A percentile compares a stretch with the other conserved stretches of the same genome.
phyloP scores from a whole-genome alignment of 2,329 filamentous ascomycete species.

The Botrytis deweyae region DNA sequence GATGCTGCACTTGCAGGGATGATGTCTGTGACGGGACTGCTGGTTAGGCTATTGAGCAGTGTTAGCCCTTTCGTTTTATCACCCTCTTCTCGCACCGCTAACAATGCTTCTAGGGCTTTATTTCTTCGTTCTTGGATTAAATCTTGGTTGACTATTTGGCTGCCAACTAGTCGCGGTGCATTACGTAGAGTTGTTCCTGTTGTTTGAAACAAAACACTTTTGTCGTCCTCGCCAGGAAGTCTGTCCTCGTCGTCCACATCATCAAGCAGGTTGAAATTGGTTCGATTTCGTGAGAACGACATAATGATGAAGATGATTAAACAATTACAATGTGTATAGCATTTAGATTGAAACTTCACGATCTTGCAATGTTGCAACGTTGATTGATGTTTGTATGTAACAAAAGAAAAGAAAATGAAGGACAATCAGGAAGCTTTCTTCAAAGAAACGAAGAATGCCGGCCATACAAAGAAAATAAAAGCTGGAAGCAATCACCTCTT shows the following conservation, averaged over 20 bases:
- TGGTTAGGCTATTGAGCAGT: constrained; percentile 1
- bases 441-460: constrained; percentile 20
- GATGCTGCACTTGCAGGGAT: constrained; percentile 4
- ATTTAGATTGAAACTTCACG: neutral
- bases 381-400: neutral
- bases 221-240: neutral
- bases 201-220: constrained; percentile 9
- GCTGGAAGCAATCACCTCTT: constrained; percentile 19
- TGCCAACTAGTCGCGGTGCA: neutral
- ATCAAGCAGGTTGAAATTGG: neutral
- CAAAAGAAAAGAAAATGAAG: neutral
- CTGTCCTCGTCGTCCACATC: constrained; percentile 1
- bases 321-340: neutral
- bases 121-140: constrained; percentile 4
- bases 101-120: constrained; percentile 8
- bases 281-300: constrained; percentile 6
- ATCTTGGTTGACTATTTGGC: neutral
- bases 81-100: neutral
- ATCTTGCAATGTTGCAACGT: neutral
- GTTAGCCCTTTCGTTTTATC: neutral
- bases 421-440: constrained; percentile 6
- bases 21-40: neutral
- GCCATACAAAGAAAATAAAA: neutral
- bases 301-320: neutral
- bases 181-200: neutral